Evolutionary conservation across 306 rosid species (phyloP).

Genomic region (Clitoria ternatea): DNA sequence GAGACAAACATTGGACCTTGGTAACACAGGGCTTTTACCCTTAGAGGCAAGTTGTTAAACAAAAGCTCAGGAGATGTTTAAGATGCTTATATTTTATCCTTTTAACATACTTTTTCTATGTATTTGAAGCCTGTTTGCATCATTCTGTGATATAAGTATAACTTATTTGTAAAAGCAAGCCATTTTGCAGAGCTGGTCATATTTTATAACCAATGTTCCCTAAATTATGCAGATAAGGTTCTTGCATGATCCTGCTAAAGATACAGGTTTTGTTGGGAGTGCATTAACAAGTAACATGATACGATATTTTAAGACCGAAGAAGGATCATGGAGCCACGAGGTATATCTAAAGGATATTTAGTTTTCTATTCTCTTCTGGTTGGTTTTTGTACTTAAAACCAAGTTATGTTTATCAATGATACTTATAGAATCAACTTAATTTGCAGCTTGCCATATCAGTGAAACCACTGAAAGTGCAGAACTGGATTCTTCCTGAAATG

Average conservation of each 20-base stretch:
- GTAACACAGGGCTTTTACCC: conserved; percentile 74
- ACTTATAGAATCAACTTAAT: conserved; percentile 12
- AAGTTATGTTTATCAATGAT: not conserved
- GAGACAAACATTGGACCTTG: conserved; percentile 93
- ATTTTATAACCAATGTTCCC: not conserved
- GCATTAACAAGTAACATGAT: conserved; percentile 88
- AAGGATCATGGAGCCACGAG: conserved; percentile 92
- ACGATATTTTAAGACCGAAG: conserved; percentile 68
- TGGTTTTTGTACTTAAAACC: not conserved
- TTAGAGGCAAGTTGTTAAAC: conserved; percentile 52
- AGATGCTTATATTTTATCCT: not conserved
- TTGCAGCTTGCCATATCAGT: conserved; percentile 69
- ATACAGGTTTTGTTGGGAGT: conserved; percentile 84
- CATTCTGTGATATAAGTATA: not conserved
- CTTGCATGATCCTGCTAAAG: conserved; percentile 92
- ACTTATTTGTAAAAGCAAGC: not conserved
- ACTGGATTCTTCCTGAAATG: conserved; percentile 95
- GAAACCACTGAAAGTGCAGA: conserved; percentile 76
- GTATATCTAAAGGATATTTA: conserved; percentile 31
- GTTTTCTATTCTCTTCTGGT: not conserved
- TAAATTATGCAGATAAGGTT: conserved; percentile 72
- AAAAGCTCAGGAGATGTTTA: not conserved
- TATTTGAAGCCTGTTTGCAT: not conserved
- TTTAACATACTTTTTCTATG: not conserved
- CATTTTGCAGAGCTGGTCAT: not conserved